Evolutionary conservation across 1,139 yeast genomes (phyloP).

Genomic region (Candida tropicalis): DNA sequence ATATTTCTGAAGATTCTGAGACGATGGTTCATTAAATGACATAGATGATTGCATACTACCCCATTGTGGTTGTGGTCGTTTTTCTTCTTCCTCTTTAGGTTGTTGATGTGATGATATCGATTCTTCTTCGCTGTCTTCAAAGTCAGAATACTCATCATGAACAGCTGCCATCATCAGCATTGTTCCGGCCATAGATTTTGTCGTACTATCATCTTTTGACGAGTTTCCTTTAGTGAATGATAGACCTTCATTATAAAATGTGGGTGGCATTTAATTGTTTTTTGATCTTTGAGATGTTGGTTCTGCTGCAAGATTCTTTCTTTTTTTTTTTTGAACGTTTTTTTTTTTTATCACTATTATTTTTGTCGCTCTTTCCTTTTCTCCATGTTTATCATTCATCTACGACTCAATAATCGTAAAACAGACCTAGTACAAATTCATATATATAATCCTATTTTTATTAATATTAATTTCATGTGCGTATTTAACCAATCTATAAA

Average conservation of each 20-base stretch:
- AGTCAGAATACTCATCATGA: slow-evolving; percentile 26
- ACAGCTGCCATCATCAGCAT: slow-evolving; percentile 18
- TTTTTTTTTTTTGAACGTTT: not conserved
- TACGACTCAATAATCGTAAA: too few relatives aligned
- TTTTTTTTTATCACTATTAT: not conserved
- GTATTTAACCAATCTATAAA: not conserved
- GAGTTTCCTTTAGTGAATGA: slow-evolving; percentile 14
- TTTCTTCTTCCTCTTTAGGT: slow-evolving; percentile 5
- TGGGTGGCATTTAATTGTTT: slow-evolving; percentile 8
- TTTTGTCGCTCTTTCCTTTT: too few relatives aligned
- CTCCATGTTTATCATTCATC: too few relatives aligned
- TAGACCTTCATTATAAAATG: slow-evolving; percentile 9
- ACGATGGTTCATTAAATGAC: slow-evolving; percentile 2
- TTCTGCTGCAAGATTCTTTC: not conserved
- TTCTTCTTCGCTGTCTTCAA: slow-evolving; percentile 22
- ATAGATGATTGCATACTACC: not conserved
- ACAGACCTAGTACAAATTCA: too few relatives aligned
- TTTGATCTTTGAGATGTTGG: not conserved
- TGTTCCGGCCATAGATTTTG: slow-evolving; percentile 1
- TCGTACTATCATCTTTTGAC: slow-evolving; percentile 5
- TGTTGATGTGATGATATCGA: not conserved
- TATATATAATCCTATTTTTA: too few relatives aligned
- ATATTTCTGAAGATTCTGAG: slow-evolving; percentile 35
- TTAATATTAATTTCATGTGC: too few relatives aligned
- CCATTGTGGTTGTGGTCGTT: not conserved